Evolutionary conservation across 805 yeast genomes (phyloP).

Genomic region (Kodamaea lidongshanica): DNA sequence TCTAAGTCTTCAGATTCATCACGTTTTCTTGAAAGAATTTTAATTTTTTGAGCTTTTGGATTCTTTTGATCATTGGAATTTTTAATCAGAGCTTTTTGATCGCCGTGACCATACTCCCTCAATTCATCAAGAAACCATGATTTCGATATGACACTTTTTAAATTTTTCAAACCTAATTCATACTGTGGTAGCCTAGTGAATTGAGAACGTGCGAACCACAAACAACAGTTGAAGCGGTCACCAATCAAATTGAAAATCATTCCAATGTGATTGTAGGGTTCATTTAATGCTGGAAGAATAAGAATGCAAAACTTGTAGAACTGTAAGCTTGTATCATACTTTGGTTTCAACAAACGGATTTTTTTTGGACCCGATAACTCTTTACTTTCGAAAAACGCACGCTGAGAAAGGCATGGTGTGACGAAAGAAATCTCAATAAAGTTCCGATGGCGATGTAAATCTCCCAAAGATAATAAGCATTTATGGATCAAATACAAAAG

Average conservation of each 20-base stretch:
- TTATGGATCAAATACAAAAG: slow-evolving; percentile 41
- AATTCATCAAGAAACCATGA: slow-evolving; percentile 27
- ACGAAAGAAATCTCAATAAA: slow-evolving; percentile 41
- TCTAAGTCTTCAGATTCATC: too few species aligned
- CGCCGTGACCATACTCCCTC: slow-evolving; percentile 19
- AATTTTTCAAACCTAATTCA: slow-evolving; percentile 42
- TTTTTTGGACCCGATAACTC: slow-evolving; percentile 26
- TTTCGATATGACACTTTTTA: slow-evolving; percentile 33
- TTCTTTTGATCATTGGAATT: too few species aligned
- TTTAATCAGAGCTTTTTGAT: too few species aligned
- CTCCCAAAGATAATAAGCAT: slow-evolving; percentile 50
- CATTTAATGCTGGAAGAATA: slow-evolving; percentile 62
- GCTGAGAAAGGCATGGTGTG: slow-evolving; percentile 26
- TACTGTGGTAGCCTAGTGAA: slow-evolving; percentile 46
- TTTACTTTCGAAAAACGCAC: slow-evolving; percentile 24
- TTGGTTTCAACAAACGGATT: slow-evolving; percentile 32
- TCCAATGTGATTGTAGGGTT: slow-evolving; percentile 57
- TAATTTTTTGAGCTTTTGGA: too few species aligned
- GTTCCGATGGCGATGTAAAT: slow-evolving; percentile 51
- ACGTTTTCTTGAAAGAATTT: too few species aligned
- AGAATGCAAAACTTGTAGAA: slow-evolving; percentile 48
- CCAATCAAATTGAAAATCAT: slow-evolving; percentile 36
- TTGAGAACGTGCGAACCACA: slow-evolving; percentile 52
- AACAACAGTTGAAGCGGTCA: slow-evolving; percentile 42
- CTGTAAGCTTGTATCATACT: slow-evolving; percentile 21